Conservation (phyloP, 1,139 yeast genomes). For the Saccharomyces hybrid region DNA sequence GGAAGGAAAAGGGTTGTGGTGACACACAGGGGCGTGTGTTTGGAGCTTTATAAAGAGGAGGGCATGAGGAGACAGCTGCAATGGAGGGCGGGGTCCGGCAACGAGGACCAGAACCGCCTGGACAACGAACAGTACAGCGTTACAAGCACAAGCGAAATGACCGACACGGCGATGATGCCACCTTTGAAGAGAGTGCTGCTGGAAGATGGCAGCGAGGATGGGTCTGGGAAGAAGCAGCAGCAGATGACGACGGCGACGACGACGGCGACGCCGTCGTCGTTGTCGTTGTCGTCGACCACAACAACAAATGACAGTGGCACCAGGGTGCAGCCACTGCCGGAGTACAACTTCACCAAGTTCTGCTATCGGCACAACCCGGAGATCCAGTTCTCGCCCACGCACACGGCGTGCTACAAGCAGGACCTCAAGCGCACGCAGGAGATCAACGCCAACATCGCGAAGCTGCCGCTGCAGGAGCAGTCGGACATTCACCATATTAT, state of each 20-base stretch:
- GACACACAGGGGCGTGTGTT: background rate
- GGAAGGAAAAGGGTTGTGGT: background rate
- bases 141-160: background rate
- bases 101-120: background rate
- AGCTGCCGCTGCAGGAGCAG: slow-evolving; percentile 70
- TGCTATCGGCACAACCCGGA: slow-evolving; percentile 94
- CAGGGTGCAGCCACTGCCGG: slow-evolving; percentile 15
- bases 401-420: slow-evolving; percentile 37
- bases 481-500: slow-evolving; percentile 52
- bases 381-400: slow-evolving; percentile 34
- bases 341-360: slow-evolving; percentile 38
- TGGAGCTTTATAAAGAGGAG: background rate
- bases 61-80: background rate
- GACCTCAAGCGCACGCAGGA: slow-evolving; percentile 50
- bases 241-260: slow-evolving; percentile 3
- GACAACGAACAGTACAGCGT: background rate
- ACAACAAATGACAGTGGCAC: background rate
- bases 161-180: slow-evolving; percentile 1
- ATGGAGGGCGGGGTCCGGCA: background rate
- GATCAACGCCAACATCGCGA: slow-evolving; percentile 61
- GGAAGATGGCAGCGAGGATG: background rate
- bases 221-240: slow-evolving; percentile 1
- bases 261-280: background rate
- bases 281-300: background rate
- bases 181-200: background rate